phyloP scores from a whole-genome alignment of 2,329 filamentous ascomycete genomes.

The Knufia fluminis region DNA sequence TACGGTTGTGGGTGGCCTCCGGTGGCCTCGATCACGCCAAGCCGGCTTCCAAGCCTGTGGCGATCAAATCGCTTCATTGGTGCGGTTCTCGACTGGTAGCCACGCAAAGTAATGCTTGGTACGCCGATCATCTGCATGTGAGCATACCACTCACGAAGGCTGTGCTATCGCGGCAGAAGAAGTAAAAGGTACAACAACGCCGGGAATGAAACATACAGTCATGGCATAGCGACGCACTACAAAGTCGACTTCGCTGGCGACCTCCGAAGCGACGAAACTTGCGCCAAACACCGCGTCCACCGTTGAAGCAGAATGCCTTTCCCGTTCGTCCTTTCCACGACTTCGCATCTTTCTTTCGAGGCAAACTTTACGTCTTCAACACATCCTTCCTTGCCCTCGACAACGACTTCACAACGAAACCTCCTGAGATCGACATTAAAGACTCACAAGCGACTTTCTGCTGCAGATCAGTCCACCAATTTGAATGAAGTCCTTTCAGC shows the following conservation, averaged over 20 bases:
- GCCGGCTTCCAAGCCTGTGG: neutral
- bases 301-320: conserved; percentile 64
- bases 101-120: neutral
- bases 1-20: neutral
- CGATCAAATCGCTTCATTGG: neutral
- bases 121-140: neutral
- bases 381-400: conserved; percentile 79
- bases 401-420: conserved; percentile 72
- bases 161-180: neutral
- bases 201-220: too few relatives aligned
- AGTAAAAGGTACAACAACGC: too few relatives aligned
- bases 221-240: too few relatives aligned
- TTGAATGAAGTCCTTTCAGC: conserved; percentile 60
- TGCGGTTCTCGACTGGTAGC: neutral
- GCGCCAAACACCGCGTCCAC: neutral
- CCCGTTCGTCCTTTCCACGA: conserved; percentile 79
- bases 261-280: neutral
- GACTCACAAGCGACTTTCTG: conserved; percentile 75
- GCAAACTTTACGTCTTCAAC: conserved; percentile 66
- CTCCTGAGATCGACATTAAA: conserved; percentile 78
- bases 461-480: conserved; percentile 59
- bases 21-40: neutral
- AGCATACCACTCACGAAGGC: neutral
- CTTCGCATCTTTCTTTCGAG: conserved; percentile 75
- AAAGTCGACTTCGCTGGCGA: too few relatives aligned